Evolutionary conservation across 345 rosid genomes (phyloP).

Genomic region (Gynandropsis gynandra): DNA sequence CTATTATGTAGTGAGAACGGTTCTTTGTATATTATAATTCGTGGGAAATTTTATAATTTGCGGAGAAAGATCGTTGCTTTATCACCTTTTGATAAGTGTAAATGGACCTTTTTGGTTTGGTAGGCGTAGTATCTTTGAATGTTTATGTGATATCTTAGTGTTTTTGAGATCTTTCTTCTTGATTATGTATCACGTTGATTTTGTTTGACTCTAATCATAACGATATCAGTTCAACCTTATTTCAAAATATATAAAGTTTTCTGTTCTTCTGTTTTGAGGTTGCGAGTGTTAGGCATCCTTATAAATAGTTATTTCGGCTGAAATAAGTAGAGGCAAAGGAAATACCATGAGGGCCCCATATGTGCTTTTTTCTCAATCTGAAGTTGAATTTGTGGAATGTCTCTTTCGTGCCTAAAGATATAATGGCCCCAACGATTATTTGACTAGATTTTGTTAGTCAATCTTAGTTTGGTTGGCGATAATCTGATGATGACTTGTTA

Average conservation of each 20-base stretch:
- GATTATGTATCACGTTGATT: constrained; percentile 15
- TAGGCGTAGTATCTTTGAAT: constrained; percentile 8
- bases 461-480: no score
- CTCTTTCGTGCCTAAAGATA: constrained; percentile 19
- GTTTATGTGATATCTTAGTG: constrained; percentile 17
- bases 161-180: constrained; percentile 1
- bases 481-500: no score
- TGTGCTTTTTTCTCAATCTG: neutral
- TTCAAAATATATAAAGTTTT: no score
- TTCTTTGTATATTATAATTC: constrained; percentile 8
- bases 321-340: constrained; percentile 3
- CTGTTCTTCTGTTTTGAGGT: no score
- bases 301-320: no score
- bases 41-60: neutral
- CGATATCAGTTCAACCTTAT: no score
- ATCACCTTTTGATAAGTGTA: neutral
- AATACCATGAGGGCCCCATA: constrained; percentile 27
- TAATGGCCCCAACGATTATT: constrained; percentile 7
- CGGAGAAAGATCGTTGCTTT: constrained; percentile 8
- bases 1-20: neutral
- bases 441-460: constrained; percentile 7
- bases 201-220: constrained; percentile 18
- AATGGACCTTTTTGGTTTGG: no score
- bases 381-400: constrained; percentile 16
- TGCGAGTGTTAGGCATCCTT: no score